These are phyloP conservation scores for Rhododendron henanense DNA, from an alignment of 148 eudicot species.

Conservation along the genomic window DNA sequence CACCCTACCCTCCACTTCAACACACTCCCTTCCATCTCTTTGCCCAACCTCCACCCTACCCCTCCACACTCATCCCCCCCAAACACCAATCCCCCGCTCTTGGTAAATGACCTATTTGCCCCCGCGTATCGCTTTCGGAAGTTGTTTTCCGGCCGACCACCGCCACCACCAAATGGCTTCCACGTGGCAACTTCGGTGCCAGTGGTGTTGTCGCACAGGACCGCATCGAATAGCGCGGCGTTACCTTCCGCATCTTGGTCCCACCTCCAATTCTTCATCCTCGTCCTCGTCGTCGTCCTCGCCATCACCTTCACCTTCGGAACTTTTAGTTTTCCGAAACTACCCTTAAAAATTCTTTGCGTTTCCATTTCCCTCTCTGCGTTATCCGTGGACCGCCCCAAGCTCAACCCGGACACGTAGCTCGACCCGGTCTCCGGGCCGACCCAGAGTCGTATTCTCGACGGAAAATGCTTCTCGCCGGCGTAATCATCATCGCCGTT, in stretches of 20 bases:
- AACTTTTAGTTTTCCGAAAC: conserved; percentile 42
- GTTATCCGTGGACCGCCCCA: conserved; percentile 59
- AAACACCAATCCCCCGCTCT: conserved; percentile 59
- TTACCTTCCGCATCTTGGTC: conserved; percentile 83
- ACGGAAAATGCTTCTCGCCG: conserved; percentile 75
- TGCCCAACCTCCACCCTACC: conserved; percentile 74
- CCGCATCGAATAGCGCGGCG: conserved; percentile 46
- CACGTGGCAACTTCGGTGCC: conserved; percentile 66
- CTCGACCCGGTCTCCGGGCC: conserved; percentile 79
- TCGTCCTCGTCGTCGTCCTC: conserved; percentile 43
- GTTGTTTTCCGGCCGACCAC: conserved; percentile 16
- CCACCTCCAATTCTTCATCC: conserved; percentile 74
- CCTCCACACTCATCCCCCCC: conserved; percentile 53
- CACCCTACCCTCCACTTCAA: conserved; percentile 88
- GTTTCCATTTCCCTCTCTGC: conserved; percentile 51
- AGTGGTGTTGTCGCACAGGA: conserved; percentile 50
- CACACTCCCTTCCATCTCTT: conserved; percentile 92
- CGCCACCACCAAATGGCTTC: conserved; percentile 27
- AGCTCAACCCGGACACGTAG: conserved; percentile 52
- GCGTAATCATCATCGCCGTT: conserved; percentile 18
- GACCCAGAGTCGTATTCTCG: conserved; percentile 65
- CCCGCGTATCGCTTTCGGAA: conserved; percentile 58
- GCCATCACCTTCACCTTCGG: conserved; percentile 65
- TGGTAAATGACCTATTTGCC: conserved; percentile 55
- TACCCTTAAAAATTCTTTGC: conserved; percentile 65